These are phyloP conservation scores for Penicillium sp. DNA, from an alignment of 2,329 filamentous ascomycete genomes.

Conservation along the genomic window DNA sequence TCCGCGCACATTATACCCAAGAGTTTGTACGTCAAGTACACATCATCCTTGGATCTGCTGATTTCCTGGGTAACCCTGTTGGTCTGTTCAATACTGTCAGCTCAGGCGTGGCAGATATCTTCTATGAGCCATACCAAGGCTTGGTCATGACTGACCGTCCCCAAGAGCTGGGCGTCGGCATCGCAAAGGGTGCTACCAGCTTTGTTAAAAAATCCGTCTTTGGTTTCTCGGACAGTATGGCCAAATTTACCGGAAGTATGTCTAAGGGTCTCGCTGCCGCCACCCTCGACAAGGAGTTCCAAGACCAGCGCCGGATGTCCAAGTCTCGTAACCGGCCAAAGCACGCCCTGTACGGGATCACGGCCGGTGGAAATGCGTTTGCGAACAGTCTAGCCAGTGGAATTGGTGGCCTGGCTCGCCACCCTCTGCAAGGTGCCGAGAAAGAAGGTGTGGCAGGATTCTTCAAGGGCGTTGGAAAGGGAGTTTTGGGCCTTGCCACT, in stretches of 20 bases:
- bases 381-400: conserved; percentile 90
- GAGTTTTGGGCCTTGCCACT: conserved; percentile 87
- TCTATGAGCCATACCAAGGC: conserved; percentile 98
- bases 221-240: conserved; percentile 94
- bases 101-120: conserved; percentile 95
- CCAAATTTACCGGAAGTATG: conserved; percentile 95
- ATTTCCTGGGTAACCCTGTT: conserved; percentile 96
- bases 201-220: conserved; percentile 99
- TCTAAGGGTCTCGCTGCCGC: conserved; percentile 95
- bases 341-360: conserved; percentile 94
- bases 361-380: conserved; percentile 91
- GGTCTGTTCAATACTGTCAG: conserved; percentile 98
- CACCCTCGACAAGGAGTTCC: conserved; percentile 97
- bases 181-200: conserved; percentile 93
- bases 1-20: conserved; percentile 94
- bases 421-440: conserved; percentile 92
- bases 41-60: conserved; percentile 93
- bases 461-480: conserved; percentile 97
- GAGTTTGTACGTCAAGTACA: conserved; percentile 95
- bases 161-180: conserved; percentile 90
- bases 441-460: conserved; percentile 92
- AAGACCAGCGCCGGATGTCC: conserved; percentile 91
- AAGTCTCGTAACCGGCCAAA: conserved; percentile 91
- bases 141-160: conserved; percentile 94
- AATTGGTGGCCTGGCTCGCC: conserved; percentile 87